Conservation (phyloP, 2,329 filamentous ascomycete species). For the Phoma sp. region DNA sequence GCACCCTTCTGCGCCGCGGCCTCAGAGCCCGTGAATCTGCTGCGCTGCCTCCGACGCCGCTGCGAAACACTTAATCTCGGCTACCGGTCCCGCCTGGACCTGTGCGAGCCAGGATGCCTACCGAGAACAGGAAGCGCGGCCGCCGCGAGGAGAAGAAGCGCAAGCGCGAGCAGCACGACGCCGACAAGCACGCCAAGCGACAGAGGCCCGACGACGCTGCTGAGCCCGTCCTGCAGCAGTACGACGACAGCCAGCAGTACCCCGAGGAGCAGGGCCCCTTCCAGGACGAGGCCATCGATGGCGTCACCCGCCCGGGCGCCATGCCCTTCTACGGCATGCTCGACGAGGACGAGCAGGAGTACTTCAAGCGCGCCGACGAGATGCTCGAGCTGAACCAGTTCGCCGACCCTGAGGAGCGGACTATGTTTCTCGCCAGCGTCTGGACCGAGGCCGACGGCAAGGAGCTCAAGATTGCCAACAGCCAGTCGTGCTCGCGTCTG, state of each 20-base stretch:
- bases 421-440: slow-evolving; percentile 73
- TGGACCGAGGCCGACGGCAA: slow-evolving; percentile 88
- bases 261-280: slow-evolving; percentile 20
- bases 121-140: slow-evolving; percentile 65
- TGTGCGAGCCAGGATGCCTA: slow-evolving; percentile 58
- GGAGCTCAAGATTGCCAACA: slow-evolving; percentile 94
- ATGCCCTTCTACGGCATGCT: slow-evolving; percentile 92
- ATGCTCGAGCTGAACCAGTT: slow-evolving; percentile 92
- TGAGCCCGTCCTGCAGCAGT: slow-evolving; percentile 11
- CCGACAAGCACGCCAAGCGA: slow-evolving; percentile 48
- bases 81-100: slow-evolving; percentile 20
- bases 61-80: slow-evolving; percentile 18
- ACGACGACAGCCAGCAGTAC: slow-evolving; percentile 28
- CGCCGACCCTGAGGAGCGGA: slow-evolving; percentile 68
- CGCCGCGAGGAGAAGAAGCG: slow-evolving; percentile 61
- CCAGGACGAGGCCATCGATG: slow-evolving; percentile 39
- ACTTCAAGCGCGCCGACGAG: slow-evolving; percentile 89
- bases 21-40: slow-evolving; percentile 5
- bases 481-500: slow-evolving; percentile 91
- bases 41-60: background rate
- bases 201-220: slow-evolving; percentile 33
- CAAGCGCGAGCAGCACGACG: slow-evolving; percentile 56
- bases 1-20: background rate
- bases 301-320: slow-evolving; percentile 56
- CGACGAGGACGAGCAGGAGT: slow-evolving; percentile 91